phyloP scores from a whole-genome alignment of 129 eudicot species.

The Logfia minima region DNA sequence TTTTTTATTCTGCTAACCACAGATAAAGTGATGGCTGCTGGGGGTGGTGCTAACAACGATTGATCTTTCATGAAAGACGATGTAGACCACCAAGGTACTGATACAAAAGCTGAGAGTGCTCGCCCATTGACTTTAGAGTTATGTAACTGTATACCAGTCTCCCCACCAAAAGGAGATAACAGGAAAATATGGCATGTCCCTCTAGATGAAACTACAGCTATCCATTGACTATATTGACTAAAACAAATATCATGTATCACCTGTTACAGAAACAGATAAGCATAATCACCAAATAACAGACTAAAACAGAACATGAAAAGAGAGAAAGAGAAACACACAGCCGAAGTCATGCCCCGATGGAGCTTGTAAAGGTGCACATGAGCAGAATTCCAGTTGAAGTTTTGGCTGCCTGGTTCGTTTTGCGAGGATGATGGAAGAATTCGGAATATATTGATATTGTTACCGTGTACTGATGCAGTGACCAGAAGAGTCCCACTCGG shows the following conservation, averaged over 20 bases:
- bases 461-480: slow-evolving; percentile 89
- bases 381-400: slow-evolving; percentile 70
- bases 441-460: slow-evolving; percentile 83
- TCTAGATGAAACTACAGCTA: slow-evolving; percentile 81
- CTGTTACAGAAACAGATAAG: slow-evolving; percentile 44
- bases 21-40: slow-evolving; percentile 67
- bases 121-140: slow-evolving; percentile 47
- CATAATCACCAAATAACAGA: neutral
- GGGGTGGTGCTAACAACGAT: slow-evolving; percentile 59
- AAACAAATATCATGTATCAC: slow-evolving; percentile 96
- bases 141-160: slow-evolving; percentile 61
- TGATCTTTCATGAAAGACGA: slow-evolving; percentile 59
- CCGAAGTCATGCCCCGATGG: slow-evolving; percentile 91
- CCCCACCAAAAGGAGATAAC: slow-evolving; percentile 90
- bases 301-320: neutral
- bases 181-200: slow-evolving; percentile 92
- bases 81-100: slow-evolving; percentile 92
- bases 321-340: slow-evolving; percentile 51
- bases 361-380: slow-evolving; percentile 95
- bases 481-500: slow-evolving; percentile 98
- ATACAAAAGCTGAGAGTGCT: slow-evolving; percentile 41
- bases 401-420: slow-evolving; percentile 60
- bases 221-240: slow-evolving; percentile 88
- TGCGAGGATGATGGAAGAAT: slow-evolving; percentile 67
- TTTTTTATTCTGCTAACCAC: slow-evolving; percentile 82